Evolutionary conservation across 2,329 filamentous ascomycete species (phyloP).

Genomic region (Colletotrichum higginsianum): DNA sequence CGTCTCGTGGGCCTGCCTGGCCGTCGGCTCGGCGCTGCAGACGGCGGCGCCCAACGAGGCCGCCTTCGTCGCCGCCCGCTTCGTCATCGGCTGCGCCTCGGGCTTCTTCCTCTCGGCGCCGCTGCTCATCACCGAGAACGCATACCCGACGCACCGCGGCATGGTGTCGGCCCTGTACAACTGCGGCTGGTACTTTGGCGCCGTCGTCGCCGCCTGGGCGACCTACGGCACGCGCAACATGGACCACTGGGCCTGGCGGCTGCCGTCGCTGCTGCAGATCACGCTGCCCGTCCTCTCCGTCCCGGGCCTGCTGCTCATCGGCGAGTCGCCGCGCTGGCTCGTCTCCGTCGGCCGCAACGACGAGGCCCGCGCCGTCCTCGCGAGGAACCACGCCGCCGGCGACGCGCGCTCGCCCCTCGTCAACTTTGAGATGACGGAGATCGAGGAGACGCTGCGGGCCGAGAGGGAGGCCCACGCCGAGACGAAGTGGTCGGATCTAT

Average conservation of each 20-base stretch:
- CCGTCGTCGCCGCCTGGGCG: conserved; percentile 66
- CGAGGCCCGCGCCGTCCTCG: conserved; percentile 54
- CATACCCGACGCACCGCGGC: conserved; percentile 53
- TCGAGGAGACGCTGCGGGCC: too few species aligned
- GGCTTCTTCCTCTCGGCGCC: conserved; percentile 48
- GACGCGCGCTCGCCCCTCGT: too few species aligned
- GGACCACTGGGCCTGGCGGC: conserved; percentile 67
- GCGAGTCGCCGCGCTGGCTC: conserved; percentile 73
- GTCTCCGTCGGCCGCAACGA: conserved; percentile 65
- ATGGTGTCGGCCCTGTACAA: too few species aligned
- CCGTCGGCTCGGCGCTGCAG: conserved; percentile 55
- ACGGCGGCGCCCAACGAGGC: conserved; percentile 53
- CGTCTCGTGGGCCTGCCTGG: conserved; percentile 43
- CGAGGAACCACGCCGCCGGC: too few species aligned
- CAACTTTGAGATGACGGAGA: too few species aligned
- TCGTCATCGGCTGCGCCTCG: conserved; percentile 48
- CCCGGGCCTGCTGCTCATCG: conserved; percentile 64
- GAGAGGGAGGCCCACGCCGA: too few species aligned
- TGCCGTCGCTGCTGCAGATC: conserved; percentile 69
- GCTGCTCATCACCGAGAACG: conserved; percentile 53
- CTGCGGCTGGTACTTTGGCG: conserved; percentile 40
- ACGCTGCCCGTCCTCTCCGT: conserved; percentile 60
- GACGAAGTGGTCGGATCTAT: not conserved
- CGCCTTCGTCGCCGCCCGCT: conserved; percentile 53
- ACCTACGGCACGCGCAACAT: conserved; percentile 57